Base-by-base conservation (phyloP, 495 filamentous ascomycete genomes). In the Penicillium macrosclerotiorum region DNA sequence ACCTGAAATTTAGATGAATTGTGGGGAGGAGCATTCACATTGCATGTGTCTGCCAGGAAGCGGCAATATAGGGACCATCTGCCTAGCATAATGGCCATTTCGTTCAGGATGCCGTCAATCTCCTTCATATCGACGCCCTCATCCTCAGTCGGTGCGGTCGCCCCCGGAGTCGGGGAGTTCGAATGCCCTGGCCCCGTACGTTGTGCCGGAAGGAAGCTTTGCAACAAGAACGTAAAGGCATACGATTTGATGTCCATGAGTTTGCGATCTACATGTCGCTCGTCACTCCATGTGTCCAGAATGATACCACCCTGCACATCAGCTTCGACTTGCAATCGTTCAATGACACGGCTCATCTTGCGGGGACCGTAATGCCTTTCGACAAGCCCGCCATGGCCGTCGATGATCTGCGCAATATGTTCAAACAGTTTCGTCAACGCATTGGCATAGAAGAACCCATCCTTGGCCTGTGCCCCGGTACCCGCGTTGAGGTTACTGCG, bases 291-390 rank as follows among this genome's bases (percentile, higher is more conserved):
- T 16, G 91, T 93, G 64, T 98, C 93, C 20, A 98, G 68, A 27
- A 98, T 81, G 51, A 97, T 95, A 44, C 93, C 94, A n/a, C 93
- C 93, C 69, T 97, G 94, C 22, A 95, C 84, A 67, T 98, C 93
- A 7, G 88, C 91, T 67, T 98, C 93, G 30, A 91, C 75, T 65
- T 98, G 94, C 35, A 98, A 67, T 39, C 89, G 78, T 68, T 96
- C 90, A 60, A 97, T 90, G 42, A 98, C 94, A 57, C 83, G 90
- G n/a, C 86, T 80, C 94, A 97, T 97, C 70, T 85, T 90, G 25
- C 92, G 86, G 14, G 72, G 67, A 1, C 93, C 93, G 61, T 98
- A 98, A 66, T 97, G 92, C 30, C 86, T 82, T 67, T 96, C 92
- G 2, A 98, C 90, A 16, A 98, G 74, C 1, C 79, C 80, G 6